Evolutionary conservation across 116 monocot species (phyloP).

Genomic region (Dioscorea cayenensis): DNA sequence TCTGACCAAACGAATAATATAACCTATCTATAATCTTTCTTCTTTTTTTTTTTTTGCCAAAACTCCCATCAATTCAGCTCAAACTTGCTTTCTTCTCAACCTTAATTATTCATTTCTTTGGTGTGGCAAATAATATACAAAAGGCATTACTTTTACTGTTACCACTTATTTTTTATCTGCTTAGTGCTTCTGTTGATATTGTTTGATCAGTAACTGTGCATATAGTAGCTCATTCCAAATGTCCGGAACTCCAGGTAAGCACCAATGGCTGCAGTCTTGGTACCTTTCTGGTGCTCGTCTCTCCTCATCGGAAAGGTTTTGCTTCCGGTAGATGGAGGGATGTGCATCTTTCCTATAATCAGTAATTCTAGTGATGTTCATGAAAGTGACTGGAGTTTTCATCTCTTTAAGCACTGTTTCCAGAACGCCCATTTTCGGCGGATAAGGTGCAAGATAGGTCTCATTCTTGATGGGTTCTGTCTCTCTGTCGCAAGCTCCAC

Average conservation of each 20-base stretch:
- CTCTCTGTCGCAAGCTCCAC: slow-evolving; percentile 67
- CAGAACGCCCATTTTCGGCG: slow-evolving; percentile 53
- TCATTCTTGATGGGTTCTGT: slow-evolving; percentile 62
- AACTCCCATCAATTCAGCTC: not conserved
- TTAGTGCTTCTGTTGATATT: slow-evolving; percentile 8
- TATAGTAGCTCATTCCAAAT: slow-evolving; percentile 91
- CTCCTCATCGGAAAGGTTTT: slow-evolving; percentile 41
- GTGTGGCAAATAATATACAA: not conserved
- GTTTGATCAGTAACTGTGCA: slow-evolving; percentile 69
- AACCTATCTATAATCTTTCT: not conserved
- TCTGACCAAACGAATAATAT: not conserved
- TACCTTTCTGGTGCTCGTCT: slow-evolving; percentile 31
- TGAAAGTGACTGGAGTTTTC: slow-evolving; percentile 54
- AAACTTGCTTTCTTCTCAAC: not conserved
- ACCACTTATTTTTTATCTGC: not conserved
- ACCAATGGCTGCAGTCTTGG: slow-evolving; percentile 97
- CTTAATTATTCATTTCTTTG: not conserved
- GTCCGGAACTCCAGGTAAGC: slow-evolving; percentile 89
- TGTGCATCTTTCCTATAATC: slow-evolving; percentile 87
- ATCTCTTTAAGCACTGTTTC: slow-evolving; percentile 58
- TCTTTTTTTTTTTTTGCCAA: not conserved
- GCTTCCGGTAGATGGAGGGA: slow-evolving; percentile 69
- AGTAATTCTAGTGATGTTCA: slow-evolving; percentile 83
- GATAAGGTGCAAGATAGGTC: slow-evolving; percentile 38
- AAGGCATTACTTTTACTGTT: not conserved